Percentiles rank a stretch among this genome's conserved stretches.
These are phyloP conservation scores for Phytophthora gonapodyides DNA, from an alignment of 352 stramenopile species.

Conservation along the genomic window DNA sequence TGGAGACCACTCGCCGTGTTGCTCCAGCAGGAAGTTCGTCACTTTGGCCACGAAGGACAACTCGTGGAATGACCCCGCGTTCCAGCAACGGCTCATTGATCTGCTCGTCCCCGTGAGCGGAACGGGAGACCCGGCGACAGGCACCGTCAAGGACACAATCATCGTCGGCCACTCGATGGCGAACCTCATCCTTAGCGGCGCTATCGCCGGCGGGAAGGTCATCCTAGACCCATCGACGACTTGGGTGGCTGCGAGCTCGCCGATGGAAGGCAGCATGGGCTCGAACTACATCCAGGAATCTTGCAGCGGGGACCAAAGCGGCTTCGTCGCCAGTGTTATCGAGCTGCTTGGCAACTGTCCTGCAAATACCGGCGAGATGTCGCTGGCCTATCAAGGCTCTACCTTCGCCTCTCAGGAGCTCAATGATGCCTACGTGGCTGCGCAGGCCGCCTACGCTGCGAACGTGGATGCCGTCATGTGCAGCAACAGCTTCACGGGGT, in stretches of 20 bases:
- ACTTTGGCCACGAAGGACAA: slow-evolving; percentile 52
- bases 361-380: slow-evolving; percentile 30
- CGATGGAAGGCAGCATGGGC: slow-evolving; percentile 53
- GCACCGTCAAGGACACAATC: slow-evolving; percentile 67
- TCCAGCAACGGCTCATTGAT: slow-evolving; percentile 49
- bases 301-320: slow-evolving; percentile 33
- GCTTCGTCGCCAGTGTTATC: slow-evolving; percentile 32
- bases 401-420: slow-evolving; percentile 23
- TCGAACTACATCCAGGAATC: slow-evolving; percentile 49
- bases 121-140: slow-evolving; percentile 35
- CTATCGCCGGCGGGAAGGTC: slow-evolving; percentile 41
- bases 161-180: slow-evolving; percentile 69
- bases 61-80: slow-evolving; percentile 44
- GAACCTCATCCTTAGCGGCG: slow-evolving; percentile 53
- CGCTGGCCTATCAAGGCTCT: slow-evolving; percentile 41
- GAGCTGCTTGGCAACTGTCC: slow-evolving; percentile 52
- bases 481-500: slow-evolving; percentile 37
- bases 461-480: slow-evolving; percentile 42
- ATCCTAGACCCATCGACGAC: slow-evolving; percentile 36
- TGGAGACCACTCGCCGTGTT: slow-evolving; percentile 59
- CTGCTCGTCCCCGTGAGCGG: slow-evolving; percentile 40
- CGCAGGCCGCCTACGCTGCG: slow-evolving; percentile 33
- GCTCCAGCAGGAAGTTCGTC: slow-evolving; percentile 55
- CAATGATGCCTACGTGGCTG: slow-evolving; percentile 32
- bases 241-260: slow-evolving; percentile 45